phyloP scores from a whole-genome alignment of 2,329 filamentous ascomycete species.

The Domatiomyces catenatus region DNA sequence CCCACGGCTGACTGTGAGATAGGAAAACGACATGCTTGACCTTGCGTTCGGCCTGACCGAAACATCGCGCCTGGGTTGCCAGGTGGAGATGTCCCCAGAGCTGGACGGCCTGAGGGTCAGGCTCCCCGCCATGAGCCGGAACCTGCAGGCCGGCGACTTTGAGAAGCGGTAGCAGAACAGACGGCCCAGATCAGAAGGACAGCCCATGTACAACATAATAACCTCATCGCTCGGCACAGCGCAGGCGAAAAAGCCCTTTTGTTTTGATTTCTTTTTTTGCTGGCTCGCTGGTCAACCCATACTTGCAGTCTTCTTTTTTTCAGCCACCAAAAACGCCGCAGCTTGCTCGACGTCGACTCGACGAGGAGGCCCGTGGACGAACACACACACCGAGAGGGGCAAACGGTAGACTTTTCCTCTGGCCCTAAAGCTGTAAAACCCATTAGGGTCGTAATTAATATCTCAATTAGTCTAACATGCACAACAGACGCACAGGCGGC shows the following conservation, averaged over 20 bases:
- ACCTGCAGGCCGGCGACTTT: constrained; percentile 91
- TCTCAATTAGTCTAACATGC: too few species aligned
- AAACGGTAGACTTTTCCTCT: too few species aligned
- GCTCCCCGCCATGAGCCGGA: constrained; percentile 85
- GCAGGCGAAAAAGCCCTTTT: too few species aligned
- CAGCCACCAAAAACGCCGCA: not conserved
- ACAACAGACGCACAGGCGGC: too few species aligned
- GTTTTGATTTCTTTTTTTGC: not conserved
- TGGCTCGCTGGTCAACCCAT: not conserved
- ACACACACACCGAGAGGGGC: too few species aligned
- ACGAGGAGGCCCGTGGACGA: not conserved
- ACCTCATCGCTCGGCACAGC: not conserved
- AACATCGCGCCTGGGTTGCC: constrained; percentile 70
- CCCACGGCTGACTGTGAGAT: not conserved
- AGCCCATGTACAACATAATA: not conserved
- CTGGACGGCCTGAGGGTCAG: constrained; percentile 73
- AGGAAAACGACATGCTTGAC: constrained; percentile 74
- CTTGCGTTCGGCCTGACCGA: constrained; percentile 80
- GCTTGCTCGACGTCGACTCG: not conserved
- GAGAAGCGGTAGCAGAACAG: constrained; percentile 16
- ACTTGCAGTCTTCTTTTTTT: not conserved
- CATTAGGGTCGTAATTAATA: too few species aligned
- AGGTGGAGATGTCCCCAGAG: constrained; percentile 82
- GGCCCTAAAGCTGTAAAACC: too few species aligned
- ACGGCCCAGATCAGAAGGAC: not conserved